Base-by-base conservation (phyloP, 2,329 filamentous ascomycete genomes). In the Claviceps citrina region DNA sequence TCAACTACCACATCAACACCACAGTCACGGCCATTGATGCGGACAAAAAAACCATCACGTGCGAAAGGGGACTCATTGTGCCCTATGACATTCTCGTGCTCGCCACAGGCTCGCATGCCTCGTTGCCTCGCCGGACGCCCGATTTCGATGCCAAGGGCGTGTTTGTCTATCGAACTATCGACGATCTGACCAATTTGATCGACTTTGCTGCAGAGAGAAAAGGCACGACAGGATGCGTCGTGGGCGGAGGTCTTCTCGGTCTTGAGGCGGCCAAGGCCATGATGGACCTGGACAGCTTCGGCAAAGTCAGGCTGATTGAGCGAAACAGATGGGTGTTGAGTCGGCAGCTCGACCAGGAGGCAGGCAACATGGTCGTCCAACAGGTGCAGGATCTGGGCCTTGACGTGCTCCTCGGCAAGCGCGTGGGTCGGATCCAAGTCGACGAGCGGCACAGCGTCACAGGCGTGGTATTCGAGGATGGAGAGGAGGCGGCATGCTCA, bases 261-360 rank as follows among this genome's bases (percentile, higher is more conserved):
- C 71, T 95, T 0, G 86, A 94, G 61, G 86, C 86, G 2, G 86
- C 84, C 26, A 91, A 93, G 52, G 86, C 86, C 2, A 86, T 94
- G 83, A 79, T 87, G 65, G 85, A 93, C 53, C 64, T 94, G 7
- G 70, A 82, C 49, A 73, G 77, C 38, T 93, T 81, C 53, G 66
- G 70, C 10, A 73, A 76, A 42, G 81, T 94, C 38, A 82, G 78
- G 48, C 64, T 94, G 7, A 76, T 94, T 38, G 87, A 94, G 58
- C 70, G 84, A 39, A 89, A 86, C 52, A 62, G 72, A 49, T 94
- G 84, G 82, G 79, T 93, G 0, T 58, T 94, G 32, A 84, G 81
- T 40, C 69, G 86, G 40, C 86, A 94, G 53, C 63, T 94, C 1
- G 86, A 95, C 53, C 68, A 66, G 7, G 84, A 93, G 55, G 86